phyloP scores from a whole-genome alignment of 306 rosid genomes.

The Betula pendula region DNA sequence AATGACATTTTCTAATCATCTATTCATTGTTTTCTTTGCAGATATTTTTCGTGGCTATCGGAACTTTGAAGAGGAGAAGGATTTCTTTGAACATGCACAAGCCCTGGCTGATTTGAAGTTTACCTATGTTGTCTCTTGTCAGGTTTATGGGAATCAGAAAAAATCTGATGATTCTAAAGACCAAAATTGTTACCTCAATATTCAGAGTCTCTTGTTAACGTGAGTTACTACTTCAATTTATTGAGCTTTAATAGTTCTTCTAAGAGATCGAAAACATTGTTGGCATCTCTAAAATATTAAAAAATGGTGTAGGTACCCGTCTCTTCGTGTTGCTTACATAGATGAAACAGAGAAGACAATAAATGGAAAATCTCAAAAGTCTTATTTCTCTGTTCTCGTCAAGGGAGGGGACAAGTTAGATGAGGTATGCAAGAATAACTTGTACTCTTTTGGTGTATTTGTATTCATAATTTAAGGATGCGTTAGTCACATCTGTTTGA shows the following conservation, averaged over 20 bases:
- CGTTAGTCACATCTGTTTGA: too few relatives aligned
- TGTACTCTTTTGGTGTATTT: not conserved
- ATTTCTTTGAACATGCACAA: conserved; percentile 43
- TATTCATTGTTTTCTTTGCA: conserved; percentile 35
- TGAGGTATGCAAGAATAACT: conserved; percentile 59
- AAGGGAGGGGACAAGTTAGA: conserved; percentile 93
- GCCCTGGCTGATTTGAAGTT: conserved; percentile 93
- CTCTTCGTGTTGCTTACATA: conserved; percentile 93
- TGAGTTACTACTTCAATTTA: conserved; percentile 46
- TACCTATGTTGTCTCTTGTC: conserved; percentile 98
- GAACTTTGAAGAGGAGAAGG: conserved; percentile 28
- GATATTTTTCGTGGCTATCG: conserved; percentile 50
- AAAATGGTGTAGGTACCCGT: conserved; percentile 53
- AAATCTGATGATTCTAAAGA: conserved; percentile 54
- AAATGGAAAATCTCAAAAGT: conserved; percentile 46
- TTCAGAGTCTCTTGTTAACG: conserved; percentile 83
- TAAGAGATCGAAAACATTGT: conserved; percentile 6
- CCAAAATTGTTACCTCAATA: conserved; percentile 60
- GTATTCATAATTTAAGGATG: too few relatives aligned
- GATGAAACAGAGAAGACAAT: conserved; percentile 70
- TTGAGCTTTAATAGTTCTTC: conserved; percentile 13
- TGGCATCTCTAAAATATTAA: conserved; percentile 32
- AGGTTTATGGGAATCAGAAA: conserved; percentile 76
- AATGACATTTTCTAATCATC: conserved; percentile 23
- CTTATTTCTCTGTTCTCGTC: conserved; percentile 79